Conservation (phyloP, 2,329 filamentous ascomycete genomes). For the Scytalidium lignicola region DNA sequence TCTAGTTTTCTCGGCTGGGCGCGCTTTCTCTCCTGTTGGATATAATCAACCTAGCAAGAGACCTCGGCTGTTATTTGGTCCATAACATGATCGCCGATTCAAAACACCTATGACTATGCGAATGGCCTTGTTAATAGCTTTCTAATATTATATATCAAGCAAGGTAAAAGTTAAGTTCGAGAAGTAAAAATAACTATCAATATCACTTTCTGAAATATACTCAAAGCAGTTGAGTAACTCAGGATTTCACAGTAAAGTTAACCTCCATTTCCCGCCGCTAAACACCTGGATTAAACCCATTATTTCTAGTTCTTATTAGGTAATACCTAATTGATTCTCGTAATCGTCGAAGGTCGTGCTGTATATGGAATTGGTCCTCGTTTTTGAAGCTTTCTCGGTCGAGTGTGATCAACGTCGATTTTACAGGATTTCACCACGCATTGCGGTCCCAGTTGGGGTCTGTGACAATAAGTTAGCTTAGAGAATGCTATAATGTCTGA, state of each 20-base stretch:
- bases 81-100: no score
- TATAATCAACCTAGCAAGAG: no score
- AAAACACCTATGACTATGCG: no score
- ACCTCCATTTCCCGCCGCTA: not conserved
- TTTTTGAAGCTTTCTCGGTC: conserved; percentile 40
- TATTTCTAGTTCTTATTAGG: not conserved
- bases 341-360: conserved; percentile 17
- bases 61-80: no score
- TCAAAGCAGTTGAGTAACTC: not conserved
- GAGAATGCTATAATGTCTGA: conserved; percentile 7
- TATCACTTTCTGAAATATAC: not conserved
- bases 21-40: no score
- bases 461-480: conserved; percentile 27
- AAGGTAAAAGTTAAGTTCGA: no score
- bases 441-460: conserved; percentile 89
- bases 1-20: no score
- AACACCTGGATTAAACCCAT: not conserved
- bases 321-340: conserved; percentile 20
- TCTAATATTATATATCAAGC: no score
- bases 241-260: not conserved
- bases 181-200: not conserved
- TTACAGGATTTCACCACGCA: conserved; percentile 60
- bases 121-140: no score
- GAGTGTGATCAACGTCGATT: conserved; percentile 18
- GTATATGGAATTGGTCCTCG: conserved; percentile 23